phyloP scores from a whole-genome alignment of 2,329 filamentous ascomycete species.

The Ustilaginoidea virens region DNA sequence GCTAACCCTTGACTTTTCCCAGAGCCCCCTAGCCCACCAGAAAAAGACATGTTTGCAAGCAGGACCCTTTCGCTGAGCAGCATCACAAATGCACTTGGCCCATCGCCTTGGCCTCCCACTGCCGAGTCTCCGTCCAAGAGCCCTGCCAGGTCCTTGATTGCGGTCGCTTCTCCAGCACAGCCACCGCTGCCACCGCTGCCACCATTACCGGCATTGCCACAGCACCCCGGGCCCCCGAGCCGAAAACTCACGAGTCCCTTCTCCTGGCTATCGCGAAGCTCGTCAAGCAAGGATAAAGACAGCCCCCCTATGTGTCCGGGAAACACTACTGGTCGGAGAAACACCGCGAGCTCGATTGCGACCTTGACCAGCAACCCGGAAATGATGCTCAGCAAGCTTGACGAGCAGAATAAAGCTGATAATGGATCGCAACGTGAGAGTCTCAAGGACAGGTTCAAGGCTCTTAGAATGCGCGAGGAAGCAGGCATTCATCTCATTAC shows the following conservation, averaged over 20 bases:
- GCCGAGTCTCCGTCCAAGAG: constrained; percentile 33
- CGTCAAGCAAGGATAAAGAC: constrained; percentile 40
- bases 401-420: constrained; percentile 47
- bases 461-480: constrained; percentile 61
- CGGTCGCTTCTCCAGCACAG: constrained; percentile 16
- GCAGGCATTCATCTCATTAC: constrained; percentile 36
- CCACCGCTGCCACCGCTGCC: too few relatives aligned
- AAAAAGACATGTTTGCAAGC: constrained; percentile 26
- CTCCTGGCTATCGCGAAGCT: constrained; percentile 63
- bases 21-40: constrained; percentile 18
- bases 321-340: constrained; percentile 35
- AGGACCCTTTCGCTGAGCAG: constrained; percentile 52
- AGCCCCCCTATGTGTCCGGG: constrained; percentile 36
- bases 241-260: constrained; percentile 82
- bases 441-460: constrained; percentile 64
- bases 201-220: too few relatives aligned
- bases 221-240: constrained; percentile 21
- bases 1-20: constrained; percentile 8
- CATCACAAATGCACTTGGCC: constrained; percentile 55
- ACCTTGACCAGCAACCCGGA: constrained; percentile 71
- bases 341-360: constrained; percentile 66
- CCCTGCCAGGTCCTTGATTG: constrained; percentile 18
- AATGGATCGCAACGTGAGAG: constrained; percentile 39
- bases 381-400: constrained; percentile 60
- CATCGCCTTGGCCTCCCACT: constrained; percentile 56